phyloP scores from a whole-genome alignment of 1,284 basidiomycete species.

The Malassezia yamatoensis region DNA sequence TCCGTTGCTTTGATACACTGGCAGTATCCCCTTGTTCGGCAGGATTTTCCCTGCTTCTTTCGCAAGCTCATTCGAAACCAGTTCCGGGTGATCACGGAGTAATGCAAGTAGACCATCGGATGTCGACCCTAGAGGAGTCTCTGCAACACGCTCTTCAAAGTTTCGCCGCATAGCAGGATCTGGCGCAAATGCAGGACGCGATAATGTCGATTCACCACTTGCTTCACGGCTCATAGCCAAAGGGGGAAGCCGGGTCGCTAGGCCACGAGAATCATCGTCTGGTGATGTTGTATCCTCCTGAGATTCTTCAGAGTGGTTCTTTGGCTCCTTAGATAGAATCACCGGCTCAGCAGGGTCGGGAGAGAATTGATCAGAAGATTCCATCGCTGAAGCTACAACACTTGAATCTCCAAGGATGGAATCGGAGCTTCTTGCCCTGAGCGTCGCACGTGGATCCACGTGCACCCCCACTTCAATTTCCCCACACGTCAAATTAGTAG shows the following conservation, averaged over 20 bases:
- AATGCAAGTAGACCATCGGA: slow-evolving; percentile 42
- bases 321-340: background rate
- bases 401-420: too few species aligned
- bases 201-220: too few species aligned
- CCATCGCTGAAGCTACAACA: too few species aligned
- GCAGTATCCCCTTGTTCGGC: background rate
- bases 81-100: slow-evolving; percentile 43
- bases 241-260: too few species aligned
- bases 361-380: too few species aligned
- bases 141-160: slow-evolving; percentile 9
- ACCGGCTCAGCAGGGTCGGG: background rate
- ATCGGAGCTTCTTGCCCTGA: background rate
- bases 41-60: slow-evolving; percentile 27
- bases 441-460: background rate
- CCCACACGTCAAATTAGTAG: background rate
- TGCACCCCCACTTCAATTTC: too few species aligned
- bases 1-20: background rate
- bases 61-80: slow-evolving; percentile 37
- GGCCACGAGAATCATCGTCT: too few species aligned
- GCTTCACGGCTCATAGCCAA: too few species aligned
- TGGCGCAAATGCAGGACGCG: slow-evolving; percentile 7
- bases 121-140: slow-evolving; percentile 5
- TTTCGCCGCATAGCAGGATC: slow-evolving; percentile 4
- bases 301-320: too few species aligned
- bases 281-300: too few species aligned